Percentiles rank a stretch among this genome's conserved stretches.
These are phyloP conservation scores for Verbascum thapsus DNA, from an alignment of 257 asterid species.

Conservation along the genomic window DNA sequence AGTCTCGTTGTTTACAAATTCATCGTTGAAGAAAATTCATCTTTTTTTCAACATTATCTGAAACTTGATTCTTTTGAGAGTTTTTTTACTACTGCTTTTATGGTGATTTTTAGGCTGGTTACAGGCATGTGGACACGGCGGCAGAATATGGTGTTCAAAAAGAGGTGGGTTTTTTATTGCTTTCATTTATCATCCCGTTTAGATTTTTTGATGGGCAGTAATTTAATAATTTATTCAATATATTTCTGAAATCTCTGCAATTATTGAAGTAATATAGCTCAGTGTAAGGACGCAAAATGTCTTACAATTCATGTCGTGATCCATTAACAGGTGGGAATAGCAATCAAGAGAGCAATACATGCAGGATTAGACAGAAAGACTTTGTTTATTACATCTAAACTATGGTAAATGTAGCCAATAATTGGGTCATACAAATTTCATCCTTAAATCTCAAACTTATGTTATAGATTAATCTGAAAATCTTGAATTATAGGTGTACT, in stretches of 20 bases:
- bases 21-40: no score
- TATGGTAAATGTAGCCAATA: constrained; percentile 42
- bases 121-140: constrained; percentile 74
- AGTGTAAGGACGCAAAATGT: background rate
- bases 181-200: background rate
- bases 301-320: background rate
- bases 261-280: no score
- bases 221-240: no score
- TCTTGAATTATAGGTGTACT: constrained; percentile 49
- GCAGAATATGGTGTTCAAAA: constrained; percentile 56
- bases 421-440: no score
- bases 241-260: no score
- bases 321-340: constrained; percentile 52
- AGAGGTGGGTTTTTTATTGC: constrained; percentile 33
- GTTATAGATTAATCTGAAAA: background rate
- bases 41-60: background rate
- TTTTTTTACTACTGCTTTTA: background rate
- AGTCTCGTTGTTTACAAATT: no score
- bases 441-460: no score
- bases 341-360: constrained; percentile 56
- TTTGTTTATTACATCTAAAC: constrained; percentile 62
- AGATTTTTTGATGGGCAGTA: background rate
- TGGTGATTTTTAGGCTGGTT: constrained; percentile 60
- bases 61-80: background rate
- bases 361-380: constrained; percentile 60